Evolutionary conservation across 2,329 filamentous ascomycete species (phyloP).

Genomic region (Neobulgaria alba): DNA sequence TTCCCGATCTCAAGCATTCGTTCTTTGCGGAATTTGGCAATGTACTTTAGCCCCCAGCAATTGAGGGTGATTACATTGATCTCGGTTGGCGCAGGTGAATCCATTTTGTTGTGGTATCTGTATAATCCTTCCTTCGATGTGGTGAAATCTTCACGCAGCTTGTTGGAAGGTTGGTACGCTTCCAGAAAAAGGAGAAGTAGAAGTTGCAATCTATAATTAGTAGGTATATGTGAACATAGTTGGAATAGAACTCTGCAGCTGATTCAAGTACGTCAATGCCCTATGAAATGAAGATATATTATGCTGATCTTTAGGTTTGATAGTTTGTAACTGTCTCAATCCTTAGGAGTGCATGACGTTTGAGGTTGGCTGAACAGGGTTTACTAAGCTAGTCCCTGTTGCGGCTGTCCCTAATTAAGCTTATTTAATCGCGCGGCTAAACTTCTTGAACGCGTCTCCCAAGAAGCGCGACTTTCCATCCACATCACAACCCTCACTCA

Average conservation of each 20-base stretch:
- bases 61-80: slow-evolving; percentile 84
- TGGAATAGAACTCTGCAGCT: slow-evolving; percentile 4
- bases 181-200: slow-evolving; percentile 6
- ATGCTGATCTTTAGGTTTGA: not conserved
- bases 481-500: slow-evolving; percentile 1
- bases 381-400: not conserved
- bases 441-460: slow-evolving; percentile 9
- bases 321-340: slow-evolving; percentile 5
- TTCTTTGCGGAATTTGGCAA: slow-evolving; percentile 68
- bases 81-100: slow-evolving; percentile 38
- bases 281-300: not conserved
- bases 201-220: slow-evolving; percentile 7
- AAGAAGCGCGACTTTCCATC: slow-evolving; percentile 2
- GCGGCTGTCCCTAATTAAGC: not conserved
- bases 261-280: not conserved
- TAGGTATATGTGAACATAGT: slow-evolving; percentile 8
- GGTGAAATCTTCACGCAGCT: too few species aligned
- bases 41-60: slow-evolving; percentile 91
- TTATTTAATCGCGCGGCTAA: slow-evolving; percentile 8
- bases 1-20: slow-evolving; percentile 78
- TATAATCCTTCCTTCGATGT: too few species aligned
- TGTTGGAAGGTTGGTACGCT: not conserved
- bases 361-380: not conserved
- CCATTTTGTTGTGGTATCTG: slow-evolving; percentile 16
- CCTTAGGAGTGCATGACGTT: slow-evolving; percentile 1